Percentiles rank a stretch among this genome's conserved stretches.
phyloP scores from a whole-genome alignment of 768 basidiomycete genomes.

The Porphyrellus cyaneotinctus region DNA sequence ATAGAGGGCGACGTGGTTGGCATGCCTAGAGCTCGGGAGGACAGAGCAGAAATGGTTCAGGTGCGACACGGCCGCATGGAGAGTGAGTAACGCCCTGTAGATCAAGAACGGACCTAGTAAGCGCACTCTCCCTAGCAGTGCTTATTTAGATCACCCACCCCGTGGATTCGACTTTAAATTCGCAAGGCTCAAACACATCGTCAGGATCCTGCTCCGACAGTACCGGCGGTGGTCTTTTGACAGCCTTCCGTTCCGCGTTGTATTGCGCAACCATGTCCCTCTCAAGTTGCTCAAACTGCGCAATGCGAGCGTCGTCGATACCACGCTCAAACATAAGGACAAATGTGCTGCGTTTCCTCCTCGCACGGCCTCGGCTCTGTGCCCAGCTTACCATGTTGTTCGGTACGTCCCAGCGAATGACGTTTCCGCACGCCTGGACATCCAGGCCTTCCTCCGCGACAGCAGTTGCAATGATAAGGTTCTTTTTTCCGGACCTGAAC shows the following conservation, averaged over 20 bases:
- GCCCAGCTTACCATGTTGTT: constrained; percentile 80
- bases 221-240: constrained; percentile 6
- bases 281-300: constrained; percentile 57
- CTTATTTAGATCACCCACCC: constrained; percentile 43
- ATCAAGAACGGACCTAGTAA: background rate
- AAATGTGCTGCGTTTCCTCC: constrained; percentile 64
- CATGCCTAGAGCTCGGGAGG: constrained; percentile 50
- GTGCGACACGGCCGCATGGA: constrained; percentile 64
- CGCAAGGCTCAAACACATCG: constrained; percentile 30
- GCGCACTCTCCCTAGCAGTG: background rate
- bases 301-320: constrained; percentile 39
- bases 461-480: constrained; percentile 68
- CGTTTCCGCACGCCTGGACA: constrained; percentile 75
- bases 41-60: constrained; percentile 72
- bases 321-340: constrained; percentile 64
- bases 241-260: constrained; percentile 35
- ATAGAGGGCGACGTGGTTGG: constrained; percentile 52
- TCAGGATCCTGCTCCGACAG: constrained; percentile 22
- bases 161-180: constrained; percentile 53
- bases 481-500: constrained; percentile 67
- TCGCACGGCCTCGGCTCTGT: constrained; percentile 77
- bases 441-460: constrained; percentile 89
- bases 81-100: constrained; percentile 65
- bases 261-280: constrained; percentile 58
- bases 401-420: constrained; percentile 75